These are phyloP conservation scores for Juglanconis sp. DNA, from an alignment of 2,329 filamentous ascomycete species.

Conservation along the genomic window DNA sequence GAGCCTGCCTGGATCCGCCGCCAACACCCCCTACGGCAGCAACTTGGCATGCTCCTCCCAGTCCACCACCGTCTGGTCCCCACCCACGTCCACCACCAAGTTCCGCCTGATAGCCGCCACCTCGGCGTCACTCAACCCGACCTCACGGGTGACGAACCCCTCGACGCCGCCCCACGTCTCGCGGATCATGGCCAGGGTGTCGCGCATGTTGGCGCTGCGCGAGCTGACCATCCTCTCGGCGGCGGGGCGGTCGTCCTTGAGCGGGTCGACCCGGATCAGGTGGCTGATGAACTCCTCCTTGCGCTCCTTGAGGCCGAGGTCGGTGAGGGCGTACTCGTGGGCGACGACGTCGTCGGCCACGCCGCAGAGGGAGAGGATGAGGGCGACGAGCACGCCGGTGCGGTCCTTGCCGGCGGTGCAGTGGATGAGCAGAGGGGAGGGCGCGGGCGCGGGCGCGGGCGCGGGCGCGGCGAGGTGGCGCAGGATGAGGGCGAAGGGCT, in stretches of 20 bases:
- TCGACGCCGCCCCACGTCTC: constrained; percentile 62
- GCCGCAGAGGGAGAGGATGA: constrained; percentile 63
- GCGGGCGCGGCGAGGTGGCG: constrained; percentile 48
- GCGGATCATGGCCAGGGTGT: constrained; percentile 52
- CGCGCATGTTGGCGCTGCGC: constrained; percentile 45
- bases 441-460: constrained; percentile 37
- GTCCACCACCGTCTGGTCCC: constrained; percentile 22
- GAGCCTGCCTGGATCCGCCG: background rate
- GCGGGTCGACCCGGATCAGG: constrained; percentile 47
- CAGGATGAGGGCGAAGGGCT: constrained; percentile 53
- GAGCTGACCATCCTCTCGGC: constrained; percentile 45
- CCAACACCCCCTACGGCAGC: constrained; percentile 16
- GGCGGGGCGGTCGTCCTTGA: constrained; percentile 43
- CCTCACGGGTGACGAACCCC: constrained; percentile 56
- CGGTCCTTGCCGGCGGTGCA: constrained; percentile 78
- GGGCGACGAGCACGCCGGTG: constrained; percentile 66
- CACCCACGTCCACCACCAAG: constrained; percentile 35
- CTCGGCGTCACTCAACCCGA: constrained; percentile 54
- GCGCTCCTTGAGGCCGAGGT: constrained; percentile 55
- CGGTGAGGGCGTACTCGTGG: constrained; percentile 66
- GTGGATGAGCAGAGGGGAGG: constrained; percentile 68
- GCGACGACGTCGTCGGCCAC: constrained; percentile 59
- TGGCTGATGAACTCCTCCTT: constrained; percentile 48
- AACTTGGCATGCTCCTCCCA: constrained; percentile 28
- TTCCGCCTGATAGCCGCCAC: constrained; percentile 51